These are phyloP conservation scores for Xylaria sp. DNA, from an alignment of 2,329 filamentous ascomycete genomes.

Conservation along the genomic window DNA sequence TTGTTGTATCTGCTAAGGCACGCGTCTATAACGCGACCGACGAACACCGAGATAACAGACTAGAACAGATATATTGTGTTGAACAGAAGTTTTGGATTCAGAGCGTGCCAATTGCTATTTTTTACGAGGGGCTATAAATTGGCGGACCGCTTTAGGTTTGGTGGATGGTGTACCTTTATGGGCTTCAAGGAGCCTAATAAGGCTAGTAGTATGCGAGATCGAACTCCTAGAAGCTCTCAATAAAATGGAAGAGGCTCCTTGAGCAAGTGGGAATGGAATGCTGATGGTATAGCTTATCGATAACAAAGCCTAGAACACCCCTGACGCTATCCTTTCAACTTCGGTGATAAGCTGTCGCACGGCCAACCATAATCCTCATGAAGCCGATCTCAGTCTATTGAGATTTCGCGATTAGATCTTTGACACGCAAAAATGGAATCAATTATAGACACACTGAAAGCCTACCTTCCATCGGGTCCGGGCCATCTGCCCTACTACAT, in stretches of 20 bases:
- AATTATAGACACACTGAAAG: conserved; percentile 59
- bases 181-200: conserved; percentile 1
- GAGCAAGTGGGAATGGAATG: neutral
- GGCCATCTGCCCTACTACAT: conserved; percentile 70
- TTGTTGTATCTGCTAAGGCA: conserved; percentile 26
- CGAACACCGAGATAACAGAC: neutral
- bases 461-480: conserved; percentile 59
- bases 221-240: conserved; percentile 23
- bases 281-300: conserved; percentile 6
- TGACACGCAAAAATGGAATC: conserved; percentile 15
- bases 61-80: neutral
- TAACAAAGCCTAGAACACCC: conserved; percentile 1
- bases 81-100: neutral
- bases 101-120: neutral
- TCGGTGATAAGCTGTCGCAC: neutral
- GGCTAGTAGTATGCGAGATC: conserved; percentile 4
- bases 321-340: neutral
- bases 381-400: neutral
- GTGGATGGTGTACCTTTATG: neutral
- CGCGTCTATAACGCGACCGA: neutral
- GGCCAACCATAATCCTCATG: neutral
- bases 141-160: neutral
- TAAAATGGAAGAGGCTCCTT: neutral
- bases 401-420: neutral
- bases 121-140: neutral